These are phyloP conservation scores for Sporisorium sorghi DNA, from an alignment of 1,284 basidiomycete genomes.

Conservation along the genomic window DNA sequence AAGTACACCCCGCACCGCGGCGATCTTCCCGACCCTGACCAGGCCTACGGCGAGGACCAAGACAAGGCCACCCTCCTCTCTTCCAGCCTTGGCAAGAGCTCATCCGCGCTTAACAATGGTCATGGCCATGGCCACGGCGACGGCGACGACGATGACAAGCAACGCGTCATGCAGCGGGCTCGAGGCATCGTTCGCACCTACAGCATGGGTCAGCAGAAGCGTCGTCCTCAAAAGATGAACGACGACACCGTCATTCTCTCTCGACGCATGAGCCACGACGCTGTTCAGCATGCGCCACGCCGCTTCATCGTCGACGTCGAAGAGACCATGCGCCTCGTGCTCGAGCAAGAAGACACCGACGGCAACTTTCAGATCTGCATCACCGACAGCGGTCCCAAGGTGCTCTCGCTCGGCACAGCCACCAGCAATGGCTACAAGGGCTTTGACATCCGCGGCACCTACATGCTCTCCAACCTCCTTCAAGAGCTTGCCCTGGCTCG, in stretches of 20 bases:
- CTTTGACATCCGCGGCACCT: conserved; percentile 78
- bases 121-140: not conserved
- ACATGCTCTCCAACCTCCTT: conserved; percentile 98
- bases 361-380: conserved; percentile 95
- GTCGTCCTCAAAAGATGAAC: conserved; percentile 59
- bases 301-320: conserved; percentile 96
- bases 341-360: conserved; percentile 98
- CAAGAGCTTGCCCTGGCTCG: conserved; percentile 98
- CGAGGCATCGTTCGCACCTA: conserved; percentile 64
- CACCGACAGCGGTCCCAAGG: conserved; percentile 95
- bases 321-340: conserved; percentile 93
- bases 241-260: conserved; percentile 64
- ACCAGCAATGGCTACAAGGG: conserved; percentile 92
- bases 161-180: conserved; percentile 42
- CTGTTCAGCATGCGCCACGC: conserved; percentile 70
- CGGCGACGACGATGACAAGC: conserved; percentile 29
- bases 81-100: conserved; percentile 27
- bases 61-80: conserved; percentile 41
- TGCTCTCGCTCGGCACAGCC: conserved; percentile 93
- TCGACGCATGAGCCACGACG: conserved; percentile 69
- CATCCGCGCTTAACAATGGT: conserved; percentile 17
- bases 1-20: conserved; percentile 30
- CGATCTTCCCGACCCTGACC: conserved; percentile 33
- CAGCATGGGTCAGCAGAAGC: conserved; percentile 66
- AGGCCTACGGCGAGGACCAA: conserved; percentile 48